phyloP scores from a whole-genome alignment of 768 basidiomycete genomes.

The Pleurotus salmoneostramineus region DNA sequence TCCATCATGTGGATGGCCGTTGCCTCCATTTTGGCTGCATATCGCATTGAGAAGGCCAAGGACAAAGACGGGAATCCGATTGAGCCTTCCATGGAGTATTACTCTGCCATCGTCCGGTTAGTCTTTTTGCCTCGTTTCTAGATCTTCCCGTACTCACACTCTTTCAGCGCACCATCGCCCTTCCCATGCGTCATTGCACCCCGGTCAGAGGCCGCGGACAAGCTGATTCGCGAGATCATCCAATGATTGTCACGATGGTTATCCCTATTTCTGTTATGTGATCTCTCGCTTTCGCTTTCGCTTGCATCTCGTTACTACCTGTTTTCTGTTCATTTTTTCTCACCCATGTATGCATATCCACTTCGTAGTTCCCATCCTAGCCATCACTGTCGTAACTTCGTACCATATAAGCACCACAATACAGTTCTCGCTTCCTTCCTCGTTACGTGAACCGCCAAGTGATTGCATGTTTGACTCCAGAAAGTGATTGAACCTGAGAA shows the following conservation, averaged over 20 bases:
- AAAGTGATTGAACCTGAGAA: no score
- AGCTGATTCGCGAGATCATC: conserved; percentile 12
- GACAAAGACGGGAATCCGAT: conserved; percentile 7
- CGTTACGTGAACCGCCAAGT: no score
- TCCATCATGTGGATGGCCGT: conserved; percentile 6
- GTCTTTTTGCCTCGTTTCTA: not conserved
- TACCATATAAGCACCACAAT: no score
- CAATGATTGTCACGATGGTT: not conserved
- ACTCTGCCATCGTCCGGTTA: conserved; percentile 9
- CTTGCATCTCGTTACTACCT: not conserved
- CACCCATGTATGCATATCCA: not conserved
- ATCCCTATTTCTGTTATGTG: not conserved
- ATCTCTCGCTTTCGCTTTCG: not conserved
- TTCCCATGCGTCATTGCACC: conserved; percentile 16
- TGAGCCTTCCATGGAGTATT: conserved; percentile 1
- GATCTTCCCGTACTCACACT: not conserved
- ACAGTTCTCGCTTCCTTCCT: no score
- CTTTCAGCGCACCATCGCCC: conserved; percentile 11
- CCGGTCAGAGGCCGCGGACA: conserved; percentile 10
- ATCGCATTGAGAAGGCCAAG: conserved; percentile 10
- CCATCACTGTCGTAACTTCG: no score
- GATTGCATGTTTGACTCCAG: no score
- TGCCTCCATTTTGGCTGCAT: conserved; percentile 6
- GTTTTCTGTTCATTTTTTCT: not conserved
- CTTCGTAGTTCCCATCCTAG: no score